Percentiles rank a stretch among this genome's conserved stretches.
phyloP scores from a whole-genome alignment of 1,284 basidiomycete species.

The Heterobasidion occidentale region DNA sequence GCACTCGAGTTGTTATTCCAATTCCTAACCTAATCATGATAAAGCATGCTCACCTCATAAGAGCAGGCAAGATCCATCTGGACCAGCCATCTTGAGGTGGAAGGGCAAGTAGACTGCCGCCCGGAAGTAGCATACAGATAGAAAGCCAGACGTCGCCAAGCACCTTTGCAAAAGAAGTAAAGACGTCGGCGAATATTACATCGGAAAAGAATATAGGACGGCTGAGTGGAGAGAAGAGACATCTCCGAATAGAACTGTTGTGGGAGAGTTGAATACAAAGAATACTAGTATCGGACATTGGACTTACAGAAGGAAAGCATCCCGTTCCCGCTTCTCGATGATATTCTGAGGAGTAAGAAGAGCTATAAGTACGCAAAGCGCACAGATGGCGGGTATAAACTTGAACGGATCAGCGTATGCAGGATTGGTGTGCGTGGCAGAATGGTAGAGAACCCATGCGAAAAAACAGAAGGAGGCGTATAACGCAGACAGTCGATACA shows the following conservation, averaged over 20 bases:
- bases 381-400: conserved; percentile 64
- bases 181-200: conserved; percentile 90
- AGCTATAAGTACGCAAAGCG: conserved; percentile 46
- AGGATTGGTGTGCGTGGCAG: conserved; percentile 47
- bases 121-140: conserved; percentile 70
- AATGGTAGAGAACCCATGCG: conserved; percentile 64
- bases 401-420: conserved; percentile 65
- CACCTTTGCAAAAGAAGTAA: conserved; percentile 96
- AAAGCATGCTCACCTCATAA: conserved; percentile 68
- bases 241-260: conserved; percentile 60
- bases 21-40: neutral
- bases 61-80: conserved; percentile 70
- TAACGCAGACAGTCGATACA: conserved; percentile 60
- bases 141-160: conserved; percentile 93
- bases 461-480: conserved; percentile 53
- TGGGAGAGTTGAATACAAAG: neutral
- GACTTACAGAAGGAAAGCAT: conserved; percentile 67
- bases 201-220: conserved; percentile 82
- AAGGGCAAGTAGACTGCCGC: conserved; percentile 62
- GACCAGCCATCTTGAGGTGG: conserved; percentile 56
- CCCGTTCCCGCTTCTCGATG: conserved; percentile 61
- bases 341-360: conserved; percentile 64
- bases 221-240: conserved; percentile 57
- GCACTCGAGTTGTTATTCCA: neutral
- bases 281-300: neutral